These are phyloP conservation scores for Kwoniella shivajii DNA, from an alignment of 1,284 basidiomycete genomes.

Conservation along the genomic window DNA sequence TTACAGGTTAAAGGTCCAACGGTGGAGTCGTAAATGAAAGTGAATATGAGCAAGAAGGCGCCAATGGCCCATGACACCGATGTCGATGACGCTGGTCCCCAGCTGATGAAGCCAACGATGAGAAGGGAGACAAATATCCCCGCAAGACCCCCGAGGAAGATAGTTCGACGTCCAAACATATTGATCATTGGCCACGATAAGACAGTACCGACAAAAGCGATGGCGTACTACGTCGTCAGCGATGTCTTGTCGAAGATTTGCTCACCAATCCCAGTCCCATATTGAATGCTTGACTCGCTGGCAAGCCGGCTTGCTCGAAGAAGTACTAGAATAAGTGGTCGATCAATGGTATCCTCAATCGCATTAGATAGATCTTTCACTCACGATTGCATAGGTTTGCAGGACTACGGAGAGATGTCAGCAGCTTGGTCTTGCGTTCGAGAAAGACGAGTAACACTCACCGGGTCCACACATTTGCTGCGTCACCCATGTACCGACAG, in stretches of 20 bases:
- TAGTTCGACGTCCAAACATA: too few species aligned
- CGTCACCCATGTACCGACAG: constrained; percentile 17
- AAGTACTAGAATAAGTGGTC: too few species aligned
- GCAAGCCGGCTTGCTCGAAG: constrained; percentile 33
- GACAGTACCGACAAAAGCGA: constrained; percentile 50
- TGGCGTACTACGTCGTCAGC: too few species aligned
- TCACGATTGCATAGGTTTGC: too few species aligned
- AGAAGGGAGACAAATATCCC: constrained; percentile 51
- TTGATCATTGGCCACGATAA: constrained; percentile 49
- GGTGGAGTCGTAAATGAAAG: neutral
- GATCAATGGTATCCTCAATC: too few species aligned
- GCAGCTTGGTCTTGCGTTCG: too few species aligned
- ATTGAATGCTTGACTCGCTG: constrained; percentile 34
- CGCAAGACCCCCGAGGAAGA: constrained; percentile 54
- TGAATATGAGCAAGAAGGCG: neutral
- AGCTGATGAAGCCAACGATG: constrained; percentile 49
- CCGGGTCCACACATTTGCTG: too few species aligned
- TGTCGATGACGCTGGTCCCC: neutral
- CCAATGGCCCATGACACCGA: neutral
- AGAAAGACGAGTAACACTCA: too few species aligned
- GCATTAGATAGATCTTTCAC: too few species aligned
- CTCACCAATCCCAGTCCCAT: constrained; percentile 26
- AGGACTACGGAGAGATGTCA: too few species aligned
- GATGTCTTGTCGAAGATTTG: constrained; percentile 44
- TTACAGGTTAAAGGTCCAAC: neutral